phyloP scores from a whole-genome alignment of 352 stramenopile species.

The Globisporangium nunn region DNA sequence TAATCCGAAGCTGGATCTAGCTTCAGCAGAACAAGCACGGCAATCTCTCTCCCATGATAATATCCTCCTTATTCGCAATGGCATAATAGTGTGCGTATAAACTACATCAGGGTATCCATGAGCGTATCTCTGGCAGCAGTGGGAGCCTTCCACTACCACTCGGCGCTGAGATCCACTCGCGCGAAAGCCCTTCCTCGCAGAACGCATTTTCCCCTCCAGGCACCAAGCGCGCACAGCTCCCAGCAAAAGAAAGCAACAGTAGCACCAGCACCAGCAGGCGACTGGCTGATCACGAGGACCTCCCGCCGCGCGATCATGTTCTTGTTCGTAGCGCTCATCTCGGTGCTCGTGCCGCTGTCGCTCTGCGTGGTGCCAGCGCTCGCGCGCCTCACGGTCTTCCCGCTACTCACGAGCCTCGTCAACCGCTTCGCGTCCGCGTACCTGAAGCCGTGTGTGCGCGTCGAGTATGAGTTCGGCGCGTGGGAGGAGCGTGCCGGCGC shows the following conservation, averaged over 20 bases:
- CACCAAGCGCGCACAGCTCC: background rate
- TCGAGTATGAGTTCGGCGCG: slow-evolving; percentile 44
- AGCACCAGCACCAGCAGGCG: background rate
- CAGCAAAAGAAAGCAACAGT: background rate
- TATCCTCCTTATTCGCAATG: too few relatives aligned
- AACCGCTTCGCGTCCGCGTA: slow-evolving; percentile 48
- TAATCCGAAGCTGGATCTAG: too few relatives aligned
- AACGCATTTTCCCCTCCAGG: background rate
- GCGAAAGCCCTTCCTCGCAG: background rate
- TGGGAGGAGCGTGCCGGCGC: slow-evolving; percentile 26
- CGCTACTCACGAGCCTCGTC: slow-evolving; percentile 42
- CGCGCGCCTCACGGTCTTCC: slow-evolving; percentile 50
- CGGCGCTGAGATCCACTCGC: too few relatives aligned
- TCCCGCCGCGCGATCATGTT: slow-evolving; percentile 19
- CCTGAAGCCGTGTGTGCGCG: slow-evolving; percentile 37
- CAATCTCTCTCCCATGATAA: too few relatives aligned
- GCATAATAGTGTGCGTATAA: background rate
- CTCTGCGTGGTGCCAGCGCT: slow-evolving; percentile 54
- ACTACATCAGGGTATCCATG: background rate
- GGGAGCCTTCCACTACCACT: background rate
- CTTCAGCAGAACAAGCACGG: too few relatives aligned
- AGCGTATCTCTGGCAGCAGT: background rate
- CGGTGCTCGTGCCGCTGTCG: slow-evolving; percentile 50
- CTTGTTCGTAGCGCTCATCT: slow-evolving; percentile 38
- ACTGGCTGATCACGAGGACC: background rate